Evolutionary conservation across 108 stramenopile species (phyloP).

Genomic region (Licmophora abbreviata): DNA sequence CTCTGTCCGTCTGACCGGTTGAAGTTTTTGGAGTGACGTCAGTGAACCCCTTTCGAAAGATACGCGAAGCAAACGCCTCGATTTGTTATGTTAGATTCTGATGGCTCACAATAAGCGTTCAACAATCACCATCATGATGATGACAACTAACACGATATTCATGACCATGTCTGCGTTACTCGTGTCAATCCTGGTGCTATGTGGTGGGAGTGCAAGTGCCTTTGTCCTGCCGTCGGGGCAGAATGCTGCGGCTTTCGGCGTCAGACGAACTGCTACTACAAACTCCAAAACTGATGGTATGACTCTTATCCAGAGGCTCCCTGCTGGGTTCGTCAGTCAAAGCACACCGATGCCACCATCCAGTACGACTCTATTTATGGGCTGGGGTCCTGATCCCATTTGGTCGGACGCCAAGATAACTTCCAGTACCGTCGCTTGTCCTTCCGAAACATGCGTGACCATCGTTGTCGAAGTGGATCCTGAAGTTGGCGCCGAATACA

Average conservation of each 20-base stretch:
- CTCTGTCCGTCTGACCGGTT: too few species aligned
- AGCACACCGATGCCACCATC: not conserved
- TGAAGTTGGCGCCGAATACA: constrained; percentile 47
- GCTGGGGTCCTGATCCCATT: constrained; percentile 84
- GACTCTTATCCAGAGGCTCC: not conserved
- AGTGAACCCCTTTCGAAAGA: too few species aligned
- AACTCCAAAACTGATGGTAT: not conserved
- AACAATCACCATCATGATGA: too few species aligned
- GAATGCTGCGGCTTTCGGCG: not conserved
- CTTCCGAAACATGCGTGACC: constrained; percentile 49
- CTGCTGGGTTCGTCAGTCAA: not conserved
- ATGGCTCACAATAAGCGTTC: too few species aligned
- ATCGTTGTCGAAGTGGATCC: constrained; percentile 45
- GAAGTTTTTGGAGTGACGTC: too few species aligned
- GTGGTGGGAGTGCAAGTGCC: not conserved
- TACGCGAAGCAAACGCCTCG: too few species aligned
- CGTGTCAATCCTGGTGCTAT: too few species aligned
- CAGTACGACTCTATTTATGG: constrained; percentile 50
- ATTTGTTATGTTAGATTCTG: too few species aligned
- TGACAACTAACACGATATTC: too few species aligned
- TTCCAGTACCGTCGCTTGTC: constrained; percentile 39
- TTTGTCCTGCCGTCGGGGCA: not conserved
- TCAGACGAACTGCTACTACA: not conserved
- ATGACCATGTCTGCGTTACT: too few species aligned
- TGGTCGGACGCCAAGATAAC: constrained; percentile 49